Conservation (phyloP, 2,329 filamentous ascomycete species). For the Aspergillus bombycis region DNA sequence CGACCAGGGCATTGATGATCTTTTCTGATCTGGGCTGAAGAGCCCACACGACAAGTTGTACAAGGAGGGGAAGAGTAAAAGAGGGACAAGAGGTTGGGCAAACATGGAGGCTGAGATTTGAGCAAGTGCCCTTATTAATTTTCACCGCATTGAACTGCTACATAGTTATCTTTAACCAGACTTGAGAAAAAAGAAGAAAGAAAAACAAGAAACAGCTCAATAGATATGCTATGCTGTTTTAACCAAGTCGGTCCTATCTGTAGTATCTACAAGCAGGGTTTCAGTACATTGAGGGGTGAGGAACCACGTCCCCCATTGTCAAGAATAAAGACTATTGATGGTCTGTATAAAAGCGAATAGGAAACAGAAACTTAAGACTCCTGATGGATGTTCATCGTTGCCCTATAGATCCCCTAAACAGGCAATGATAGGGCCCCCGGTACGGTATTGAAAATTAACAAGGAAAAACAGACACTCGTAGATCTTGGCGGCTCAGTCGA, state of each 20-base stretch:
- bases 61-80: background rate
- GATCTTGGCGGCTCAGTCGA: background rate
- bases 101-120: too few species aligned
- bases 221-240: background rate
- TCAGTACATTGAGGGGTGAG: background rate
- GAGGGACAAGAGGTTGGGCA: background rate
- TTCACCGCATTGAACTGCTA: background rate
- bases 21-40: slow-evolving; percentile 69
- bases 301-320: background rate
- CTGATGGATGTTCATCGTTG: background rate
- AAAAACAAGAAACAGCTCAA: background rate
- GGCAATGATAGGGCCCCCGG: slow-evolving; percentile 10
- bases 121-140: background rate
- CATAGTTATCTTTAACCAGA: background rate
- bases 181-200: background rate
- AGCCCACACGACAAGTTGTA: background rate
- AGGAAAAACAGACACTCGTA: background rate
- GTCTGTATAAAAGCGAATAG: background rate
- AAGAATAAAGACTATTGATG: background rate
- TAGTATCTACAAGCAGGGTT: background rate
- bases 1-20: slow-evolving; percentile 85
- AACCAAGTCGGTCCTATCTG: background rate
- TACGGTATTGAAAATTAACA: background rate
- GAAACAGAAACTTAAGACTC: background rate
- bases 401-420: slow-evolving; percentile 18